These are phyloP conservation scores for Thermothelomyces thermophilus DNA, from an alignment of 2,329 filamentous ascomycete species.

Conservation along the genomic window DNA sequence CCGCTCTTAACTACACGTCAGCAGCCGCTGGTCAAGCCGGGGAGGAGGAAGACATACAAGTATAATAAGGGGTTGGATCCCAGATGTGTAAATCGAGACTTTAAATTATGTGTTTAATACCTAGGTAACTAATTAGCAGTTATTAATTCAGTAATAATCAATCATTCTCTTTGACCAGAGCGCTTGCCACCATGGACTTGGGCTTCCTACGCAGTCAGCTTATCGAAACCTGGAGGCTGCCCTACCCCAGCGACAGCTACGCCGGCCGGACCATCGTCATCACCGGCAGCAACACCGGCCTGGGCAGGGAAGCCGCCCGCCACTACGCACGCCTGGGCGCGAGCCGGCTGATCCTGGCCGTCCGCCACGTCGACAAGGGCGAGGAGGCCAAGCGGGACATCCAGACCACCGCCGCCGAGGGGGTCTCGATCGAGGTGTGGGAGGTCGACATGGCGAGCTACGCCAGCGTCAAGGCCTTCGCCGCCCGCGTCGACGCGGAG, in stretches of 20 bases:
- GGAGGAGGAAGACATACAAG: too few species aligned
- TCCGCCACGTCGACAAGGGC: conserved; percentile 29
- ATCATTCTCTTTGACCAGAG: too few species aligned
- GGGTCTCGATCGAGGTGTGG: conserved; percentile 11
- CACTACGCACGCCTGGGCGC: conserved; percentile 30
- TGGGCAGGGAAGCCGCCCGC: conserved; percentile 31
- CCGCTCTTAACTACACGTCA: too few species aligned
- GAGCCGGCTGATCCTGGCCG: conserved; percentile 30
- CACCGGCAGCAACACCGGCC: conserved; percentile 32
- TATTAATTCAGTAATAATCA: too few species aligned
- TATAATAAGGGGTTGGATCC: too few species aligned
- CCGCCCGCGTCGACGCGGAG: conserved; percentile 24
- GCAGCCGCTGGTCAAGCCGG: too few species aligned
- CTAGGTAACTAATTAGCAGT: too few species aligned
- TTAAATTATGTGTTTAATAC: too few species aligned
- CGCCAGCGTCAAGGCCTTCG: conserved; percentile 36
- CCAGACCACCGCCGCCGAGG: conserved; percentile 21
- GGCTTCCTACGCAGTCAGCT: conserved; percentile 15
- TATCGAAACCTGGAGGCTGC: conserved; percentile 5
- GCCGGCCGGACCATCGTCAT: conserved; percentile 25
- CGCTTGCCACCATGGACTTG: background rate
- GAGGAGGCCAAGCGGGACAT: conserved; percentile 32
- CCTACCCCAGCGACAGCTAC: conserved; percentile 1
- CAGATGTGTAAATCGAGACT: too few species aligned
- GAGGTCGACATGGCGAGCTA: background rate